Evolutionary conservation across 805 yeast species (phyloP), one percentile per base, ranked within the genome.

Genomic region (Candida taoyuanica): DNA sequence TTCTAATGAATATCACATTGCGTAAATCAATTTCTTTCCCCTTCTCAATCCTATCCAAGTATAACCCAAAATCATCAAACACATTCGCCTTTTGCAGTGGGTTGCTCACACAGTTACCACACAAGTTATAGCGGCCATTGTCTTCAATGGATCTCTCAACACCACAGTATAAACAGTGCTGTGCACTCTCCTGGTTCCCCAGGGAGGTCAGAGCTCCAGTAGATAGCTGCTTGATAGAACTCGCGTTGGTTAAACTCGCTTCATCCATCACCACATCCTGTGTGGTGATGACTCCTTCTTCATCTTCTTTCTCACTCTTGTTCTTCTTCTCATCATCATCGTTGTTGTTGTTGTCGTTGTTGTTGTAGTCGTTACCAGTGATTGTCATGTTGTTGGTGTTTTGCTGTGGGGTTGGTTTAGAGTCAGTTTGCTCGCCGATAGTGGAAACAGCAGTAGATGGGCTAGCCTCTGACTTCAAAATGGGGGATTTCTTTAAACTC

Each of bases 41-140:
- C 3, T 31, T 9, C 8, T 38, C 43, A 30, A 54, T 40, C n/a
- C 48, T 37, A 7, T 34, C 34, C 36, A 53, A 38, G 17, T 47
- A 53, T 9, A 37, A 18, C 5, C 42, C 42, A 26, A 51, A 53
- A 18, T 51, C 55, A 27, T 47, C 50, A 36, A 34, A 49, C 6
- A 53, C 53, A 30, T 49, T 48, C 23, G 42, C 46, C 39, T 47
- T 46, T 33, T 50, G 44, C 19, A 44, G 37, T n/a, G 57, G 56
- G 37, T 54, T 45, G 8, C 35, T 42, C 9, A 54, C 55, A 47
- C 59, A 52, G 38, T 47, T 48, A 4, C 48, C 53, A 43, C 57
- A 52, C 14, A 51, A 29, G 37, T 52, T 48, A 33, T 50, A 54
- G 16, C 56, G 53, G 15, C 57, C 58, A 31, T 52, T 53, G 31